Percentiles rank a stretch among this genome's conserved stretches.
Evolutionary conservation across 1,139 yeast genomes (phyloP).

Genomic region (Geotrichum restrictum): DNA sequence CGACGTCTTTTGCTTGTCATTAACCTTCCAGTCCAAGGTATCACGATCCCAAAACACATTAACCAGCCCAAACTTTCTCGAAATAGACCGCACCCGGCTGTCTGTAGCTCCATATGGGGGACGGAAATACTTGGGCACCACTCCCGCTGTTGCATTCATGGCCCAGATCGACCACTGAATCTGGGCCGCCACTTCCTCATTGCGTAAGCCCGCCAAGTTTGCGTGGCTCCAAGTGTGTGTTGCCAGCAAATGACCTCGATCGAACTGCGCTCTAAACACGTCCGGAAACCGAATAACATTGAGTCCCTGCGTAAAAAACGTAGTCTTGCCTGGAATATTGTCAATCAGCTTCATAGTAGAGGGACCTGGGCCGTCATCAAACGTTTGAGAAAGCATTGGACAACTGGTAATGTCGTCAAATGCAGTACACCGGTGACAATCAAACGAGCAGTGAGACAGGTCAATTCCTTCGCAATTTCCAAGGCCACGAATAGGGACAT

Average conservation of each 20-base stretch:
- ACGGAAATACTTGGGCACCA: conserved; percentile 88
- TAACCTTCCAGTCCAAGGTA: conserved; percentile 83
- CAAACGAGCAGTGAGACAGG: conserved; percentile 69
- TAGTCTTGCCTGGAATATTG: conserved; percentile 52
- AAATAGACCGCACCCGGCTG: conserved; percentile 72
- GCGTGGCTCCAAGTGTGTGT: conserved; percentile 94
- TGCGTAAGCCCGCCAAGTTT: conserved; percentile 68
- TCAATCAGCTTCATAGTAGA: conserved; percentile 59
- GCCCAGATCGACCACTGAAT: conserved; percentile 97
- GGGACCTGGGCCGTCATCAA: conserved; percentile 91
- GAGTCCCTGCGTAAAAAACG: conserved; percentile 82
- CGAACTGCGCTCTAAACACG: conserved; percentile 54
- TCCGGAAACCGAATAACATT: conserved; percentile 76
- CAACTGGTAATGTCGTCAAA: conserved; percentile 76
- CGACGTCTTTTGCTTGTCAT: conserved; percentile 44
- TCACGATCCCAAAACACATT: conserved; percentile 90
- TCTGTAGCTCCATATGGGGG: conserved; percentile 97
- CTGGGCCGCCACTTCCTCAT: conserved; percentile 82
- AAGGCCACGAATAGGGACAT: conserved; percentile 49
- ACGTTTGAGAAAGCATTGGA: conserved; percentile 69
- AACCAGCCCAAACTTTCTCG: conserved; percentile 81
- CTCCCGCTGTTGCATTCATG: conserved; percentile 88
- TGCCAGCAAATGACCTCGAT: conserved; percentile 72
- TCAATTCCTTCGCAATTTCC: conserved; percentile 56
- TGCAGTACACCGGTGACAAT: conserved; percentile 76